Conservation (phyloP, 139 green algal species). For the Monoraphidium neglectum region DNA sequence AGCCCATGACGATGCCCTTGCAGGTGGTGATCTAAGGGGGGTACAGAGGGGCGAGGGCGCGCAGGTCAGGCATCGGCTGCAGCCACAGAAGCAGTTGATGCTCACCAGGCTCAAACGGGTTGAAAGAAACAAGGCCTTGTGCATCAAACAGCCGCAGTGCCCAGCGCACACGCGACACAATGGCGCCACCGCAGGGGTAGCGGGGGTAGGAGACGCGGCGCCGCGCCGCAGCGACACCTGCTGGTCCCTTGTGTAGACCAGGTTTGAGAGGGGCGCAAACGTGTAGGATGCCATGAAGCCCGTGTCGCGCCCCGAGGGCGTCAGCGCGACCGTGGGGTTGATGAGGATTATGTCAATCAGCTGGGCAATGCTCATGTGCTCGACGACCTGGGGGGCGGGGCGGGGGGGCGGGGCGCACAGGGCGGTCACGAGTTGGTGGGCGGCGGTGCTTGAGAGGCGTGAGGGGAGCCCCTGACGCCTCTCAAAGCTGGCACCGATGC, state of each 20-base stretch:
- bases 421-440: not conserved
- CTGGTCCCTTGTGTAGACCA: conserved; percentile 96
- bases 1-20: conserved; percentile 90
- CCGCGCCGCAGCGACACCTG: no score
- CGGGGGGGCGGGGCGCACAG: no score
- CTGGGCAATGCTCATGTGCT: conserved; percentile 84
- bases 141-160: no score
- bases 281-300: conserved; percentile 86
- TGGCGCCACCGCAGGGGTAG: no score
- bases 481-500: not conserved
- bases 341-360: conserved; percentile 94
- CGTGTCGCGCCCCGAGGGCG: conserved; percentile 71
- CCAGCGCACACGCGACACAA: no score
- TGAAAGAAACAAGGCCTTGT: no score
- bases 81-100: no score
- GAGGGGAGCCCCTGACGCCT: not conserved
- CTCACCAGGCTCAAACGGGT: no score
- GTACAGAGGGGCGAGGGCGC: no score
- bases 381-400: conserved; percentile 39
- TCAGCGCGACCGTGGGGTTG: conserved; percentile 83
- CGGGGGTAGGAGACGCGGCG: no score
- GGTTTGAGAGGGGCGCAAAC: conserved; percentile 92
- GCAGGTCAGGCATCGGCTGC: no score
- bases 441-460: not conserved
- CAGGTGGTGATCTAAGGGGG: conserved; percentile 73